Evolutionary conservation across 129 eudicot species (phyloP).

Genomic region (Centrapalus pauciflorus): DNA sequence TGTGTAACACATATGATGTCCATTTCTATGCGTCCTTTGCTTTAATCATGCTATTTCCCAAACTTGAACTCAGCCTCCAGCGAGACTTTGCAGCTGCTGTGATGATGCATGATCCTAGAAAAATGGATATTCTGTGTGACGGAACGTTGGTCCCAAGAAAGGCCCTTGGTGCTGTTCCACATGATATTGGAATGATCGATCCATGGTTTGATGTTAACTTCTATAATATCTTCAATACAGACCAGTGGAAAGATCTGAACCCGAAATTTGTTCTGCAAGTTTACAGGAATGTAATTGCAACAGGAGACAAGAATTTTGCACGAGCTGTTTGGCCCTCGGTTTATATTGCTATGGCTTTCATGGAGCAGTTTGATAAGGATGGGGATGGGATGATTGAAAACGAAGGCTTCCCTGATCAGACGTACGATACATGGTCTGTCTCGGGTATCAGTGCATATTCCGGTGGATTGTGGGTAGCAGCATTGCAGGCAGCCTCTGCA

Average conservation of each 20-base stretch:
- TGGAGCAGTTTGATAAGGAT: constrained; percentile 97
- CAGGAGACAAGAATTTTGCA: constrained; percentile 77
- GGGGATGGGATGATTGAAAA: constrained; percentile 98
- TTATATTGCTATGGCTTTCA: constrained; percentile 87
- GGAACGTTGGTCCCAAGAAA: constrained; percentile 58
- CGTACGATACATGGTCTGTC: constrained; percentile 93
- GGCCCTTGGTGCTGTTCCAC: constrained; percentile 96
- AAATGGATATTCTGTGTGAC: constrained; percentile 52
- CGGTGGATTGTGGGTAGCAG: constrained; percentile 98
- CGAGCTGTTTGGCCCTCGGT: constrained; percentile 94
- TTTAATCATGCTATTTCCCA: constrained; percentile 71
- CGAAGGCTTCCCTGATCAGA: constrained; percentile 97
- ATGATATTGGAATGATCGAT: constrained; percentile 90
- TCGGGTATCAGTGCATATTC: constrained; percentile 88
- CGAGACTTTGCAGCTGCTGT: constrained; percentile 98
- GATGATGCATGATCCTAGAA: constrained; percentile 92
- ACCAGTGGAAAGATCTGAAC: constrained; percentile 93
- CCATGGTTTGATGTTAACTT: constrained; percentile 93
- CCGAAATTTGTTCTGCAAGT: constrained; percentile 92
- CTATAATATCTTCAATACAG: constrained; percentile 63
- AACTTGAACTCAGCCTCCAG: constrained; percentile 87
- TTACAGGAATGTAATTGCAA: constrained; percentile 76
- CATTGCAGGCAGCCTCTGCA: constrained; percentile 91
- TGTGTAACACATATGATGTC: constrained; percentile 97
- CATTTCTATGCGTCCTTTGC: constrained; percentile 94